Percentiles rank a stretch among this genome's conserved stretches.
Conservation (phyloP, 78 protist genomes). For the Dictyostelium purpureum region DNA sequence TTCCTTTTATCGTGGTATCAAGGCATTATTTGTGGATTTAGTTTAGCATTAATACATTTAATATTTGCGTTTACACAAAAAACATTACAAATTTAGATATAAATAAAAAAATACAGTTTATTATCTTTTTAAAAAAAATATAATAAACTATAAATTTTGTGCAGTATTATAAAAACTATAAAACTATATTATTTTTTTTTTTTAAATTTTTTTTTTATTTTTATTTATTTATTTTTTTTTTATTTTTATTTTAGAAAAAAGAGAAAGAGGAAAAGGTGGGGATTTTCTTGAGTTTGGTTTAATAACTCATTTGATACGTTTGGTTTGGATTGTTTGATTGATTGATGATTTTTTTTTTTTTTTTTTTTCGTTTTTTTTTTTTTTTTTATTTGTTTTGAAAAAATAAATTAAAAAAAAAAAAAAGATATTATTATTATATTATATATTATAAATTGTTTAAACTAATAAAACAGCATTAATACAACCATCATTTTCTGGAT, state of each 20-base stretch:
- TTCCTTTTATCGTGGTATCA: constrained; percentile 47
- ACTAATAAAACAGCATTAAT: constrained; percentile 99
- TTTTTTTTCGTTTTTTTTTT: not conserved
- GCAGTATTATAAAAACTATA: too few relatives aligned
- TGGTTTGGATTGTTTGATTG: too few relatives aligned
- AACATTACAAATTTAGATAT: constrained; percentile 19
- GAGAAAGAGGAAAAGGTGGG: too few relatives aligned
- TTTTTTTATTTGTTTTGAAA: not conserved
- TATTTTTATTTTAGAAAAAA: too few relatives aligned
- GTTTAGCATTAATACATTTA: constrained; percentile 35
- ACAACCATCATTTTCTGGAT: constrained; percentile 99
- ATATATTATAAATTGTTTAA: constrained; percentile 56
- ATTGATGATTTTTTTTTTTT: not conserved
- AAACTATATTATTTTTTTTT: not conserved
- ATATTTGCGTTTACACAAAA: constrained; percentile 31
- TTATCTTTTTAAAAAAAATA: not conserved
- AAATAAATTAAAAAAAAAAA: not conserved
- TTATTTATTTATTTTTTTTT: not conserved
- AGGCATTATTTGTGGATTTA: constrained; percentile 59
- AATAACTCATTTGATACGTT: too few relatives aligned
- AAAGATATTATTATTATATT: not conserved
- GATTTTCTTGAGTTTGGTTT: too few relatives aligned
- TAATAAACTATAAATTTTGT: too few relatives aligned
- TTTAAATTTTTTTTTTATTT: not conserved
- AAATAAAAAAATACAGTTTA: not conserved